Evolutionary conservation across 257 asterid genomes (phyloP).

Genomic region (Nicotiana paniculata): DNA sequence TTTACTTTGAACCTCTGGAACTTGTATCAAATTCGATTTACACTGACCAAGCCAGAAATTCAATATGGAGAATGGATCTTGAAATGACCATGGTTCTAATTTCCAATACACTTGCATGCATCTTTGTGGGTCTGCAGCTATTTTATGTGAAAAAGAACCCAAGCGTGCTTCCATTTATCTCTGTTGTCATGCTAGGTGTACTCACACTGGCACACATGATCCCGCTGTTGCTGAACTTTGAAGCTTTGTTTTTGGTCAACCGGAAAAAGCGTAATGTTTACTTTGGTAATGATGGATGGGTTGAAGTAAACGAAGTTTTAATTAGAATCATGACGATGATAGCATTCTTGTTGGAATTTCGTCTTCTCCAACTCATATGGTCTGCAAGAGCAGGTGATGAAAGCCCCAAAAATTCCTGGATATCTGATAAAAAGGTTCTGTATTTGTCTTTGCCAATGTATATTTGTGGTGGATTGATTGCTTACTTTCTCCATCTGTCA

Average conservation of each 20-base stretch:
- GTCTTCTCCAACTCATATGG: constrained; percentile 77
- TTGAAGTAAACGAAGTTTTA: constrained; percentile 76
- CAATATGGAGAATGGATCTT: constrained; percentile 85
- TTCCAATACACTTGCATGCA: constrained; percentile 67
- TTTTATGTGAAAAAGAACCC: constrained; percentile 55
- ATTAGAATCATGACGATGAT: constrained; percentile 84
- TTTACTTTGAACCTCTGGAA: constrained; percentile 60
- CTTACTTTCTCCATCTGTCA: constrained; percentile 54
- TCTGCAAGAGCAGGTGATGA: constrained; percentile 53
- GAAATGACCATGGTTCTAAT: constrained; percentile 78
- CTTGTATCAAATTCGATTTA: constrained; percentile 54
- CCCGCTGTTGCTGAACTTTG: constrained; percentile 76
- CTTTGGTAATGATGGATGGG: constrained; percentile 70
- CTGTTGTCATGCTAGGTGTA: constrained; percentile 54
- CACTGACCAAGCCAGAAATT: constrained; percentile 54
- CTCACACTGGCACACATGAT: constrained; percentile 72
- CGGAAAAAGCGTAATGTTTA: constrained; percentile 44
- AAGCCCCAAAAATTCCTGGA: constrained; percentile 39
- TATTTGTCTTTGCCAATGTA: constrained; percentile 62
- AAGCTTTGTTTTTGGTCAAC: constrained; percentile 56
- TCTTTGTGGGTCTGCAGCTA: constrained; percentile 67
- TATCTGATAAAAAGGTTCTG: constrained; percentile 64
- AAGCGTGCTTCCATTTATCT: constrained; percentile 50
- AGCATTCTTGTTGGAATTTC: constrained; percentile 76
- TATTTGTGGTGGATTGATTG: constrained; percentile 56